These are phyloP conservation scores for Colletotrichum lupini DNA, from an alignment of 2,329 filamentous ascomycete species.

Conservation along the genomic window DNA sequence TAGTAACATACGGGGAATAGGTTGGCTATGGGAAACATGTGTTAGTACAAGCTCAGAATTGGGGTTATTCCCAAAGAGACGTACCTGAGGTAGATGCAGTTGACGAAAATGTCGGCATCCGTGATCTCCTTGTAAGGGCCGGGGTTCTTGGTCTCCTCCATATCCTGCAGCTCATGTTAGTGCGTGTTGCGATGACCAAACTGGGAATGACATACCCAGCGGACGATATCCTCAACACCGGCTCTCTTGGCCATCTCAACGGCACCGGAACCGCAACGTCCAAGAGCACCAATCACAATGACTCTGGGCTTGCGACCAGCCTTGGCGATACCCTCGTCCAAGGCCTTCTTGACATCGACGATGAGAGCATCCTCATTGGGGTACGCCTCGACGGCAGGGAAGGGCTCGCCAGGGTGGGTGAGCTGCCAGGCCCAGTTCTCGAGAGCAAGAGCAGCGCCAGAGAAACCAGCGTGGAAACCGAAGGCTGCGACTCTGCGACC, in stretches of 20 bases:
- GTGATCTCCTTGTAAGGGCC: slow-evolving; percentile 85
- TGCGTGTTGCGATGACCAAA: neutral
- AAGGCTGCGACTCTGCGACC: slow-evolving; percentile 80
- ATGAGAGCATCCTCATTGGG: slow-evolving; percentile 81
- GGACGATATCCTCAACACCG: slow-evolving; percentile 70
- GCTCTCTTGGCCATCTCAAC: slow-evolving; percentile 82
- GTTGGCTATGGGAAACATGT: slow-evolving; percentile 51
- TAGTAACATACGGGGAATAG: slow-evolving; percentile 25
- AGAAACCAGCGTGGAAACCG: slow-evolving; percentile 81
- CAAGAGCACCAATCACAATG: slow-evolving; percentile 86
- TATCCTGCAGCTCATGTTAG: slow-evolving; percentile 74
- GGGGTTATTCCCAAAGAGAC: neutral
- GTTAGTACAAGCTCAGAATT: neutral
- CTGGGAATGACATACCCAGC: slow-evolving; percentile 45
- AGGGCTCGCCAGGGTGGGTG: slow-evolving; percentile 73
- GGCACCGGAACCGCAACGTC: slow-evolving; percentile 86
- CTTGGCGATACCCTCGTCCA: slow-evolving; percentile 75
- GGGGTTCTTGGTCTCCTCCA: slow-evolving; percentile 78
- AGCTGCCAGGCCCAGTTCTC: slow-evolving; percentile 89
- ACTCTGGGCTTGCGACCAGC: slow-evolving; percentile 76
- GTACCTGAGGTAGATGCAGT: slow-evolving; percentile 82
- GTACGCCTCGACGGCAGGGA: slow-evolving; percentile 75
- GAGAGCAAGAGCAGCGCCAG: slow-evolving; percentile 78
- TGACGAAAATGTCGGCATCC: slow-evolving; percentile 81
- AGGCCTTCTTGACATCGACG: slow-evolving; percentile 76